A percentile compares a stretch with the other conserved stretches of the same genome.
Evolutionary conservation across 2,329 filamentous ascomycete species (phyloP).

Genomic region (Boeremia lycopersici): DNA sequence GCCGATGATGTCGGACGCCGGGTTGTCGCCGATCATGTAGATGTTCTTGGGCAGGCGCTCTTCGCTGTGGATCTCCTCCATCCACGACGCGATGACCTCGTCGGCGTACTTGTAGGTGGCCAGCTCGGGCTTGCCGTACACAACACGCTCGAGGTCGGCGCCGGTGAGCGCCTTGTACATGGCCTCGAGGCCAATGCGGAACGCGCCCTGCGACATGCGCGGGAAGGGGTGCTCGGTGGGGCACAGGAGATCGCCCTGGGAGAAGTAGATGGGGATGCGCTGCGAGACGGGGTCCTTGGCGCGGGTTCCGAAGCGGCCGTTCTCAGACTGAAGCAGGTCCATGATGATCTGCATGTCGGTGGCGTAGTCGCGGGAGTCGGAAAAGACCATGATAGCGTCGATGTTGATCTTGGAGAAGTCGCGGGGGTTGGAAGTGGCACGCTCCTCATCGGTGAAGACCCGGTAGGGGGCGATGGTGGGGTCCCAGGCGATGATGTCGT

Average conservation of each 20-base stretch:
- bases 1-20: constrained; percentile 74
- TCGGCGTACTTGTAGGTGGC: constrained; percentile 82
- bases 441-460: constrained; percentile 70
- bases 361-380: constrained; percentile 74
- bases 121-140: constrained; percentile 76
- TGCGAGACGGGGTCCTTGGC: constrained; percentile 69
- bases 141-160: constrained; percentile 73
- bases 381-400: constrained; percentile 76
- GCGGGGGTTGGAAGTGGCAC: constrained; percentile 68
- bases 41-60: constrained; percentile 71
- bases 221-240: constrained; percentile 64
- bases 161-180: constrained; percentile 75
- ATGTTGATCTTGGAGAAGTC: constrained; percentile 76
- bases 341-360: constrained; percentile 80
- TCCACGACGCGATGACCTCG: constrained; percentile 74
- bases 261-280: constrained; percentile 77
- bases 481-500: constrained; percentile 75
- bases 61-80: constrained; percentile 76
- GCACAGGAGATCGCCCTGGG: constrained; percentile 68
- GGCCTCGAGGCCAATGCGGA: constrained; percentile 75
- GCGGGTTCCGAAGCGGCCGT: constrained; percentile 68
- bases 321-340: constrained; percentile 71
- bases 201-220: constrained; percentile 75
- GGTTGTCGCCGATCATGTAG: constrained; percentile 81
- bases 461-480: constrained; percentile 72